Base-by-base conservation (phyloP, 495 filamentous ascomycete genomes). In the Penicillium odoratum region DNA sequence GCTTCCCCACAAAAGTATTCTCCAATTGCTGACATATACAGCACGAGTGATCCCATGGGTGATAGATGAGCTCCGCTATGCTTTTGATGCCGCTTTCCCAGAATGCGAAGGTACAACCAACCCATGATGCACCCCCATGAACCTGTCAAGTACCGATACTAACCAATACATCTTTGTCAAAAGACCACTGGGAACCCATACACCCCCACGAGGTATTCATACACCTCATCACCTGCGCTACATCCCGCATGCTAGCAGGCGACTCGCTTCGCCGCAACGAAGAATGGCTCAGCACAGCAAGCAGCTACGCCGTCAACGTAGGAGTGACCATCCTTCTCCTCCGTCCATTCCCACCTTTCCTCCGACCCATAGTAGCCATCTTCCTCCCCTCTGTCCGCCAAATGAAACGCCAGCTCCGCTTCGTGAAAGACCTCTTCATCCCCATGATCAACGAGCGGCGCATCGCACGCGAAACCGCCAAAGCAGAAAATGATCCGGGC, bases 181-280 rank as follows among this genome's bases (percentile, higher is more conserved):
- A 31, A 71, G 69, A 64, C 28, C 30, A 56, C 10, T 74, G 67
- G 67, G 46, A 55, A n/a, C 16, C 55, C 5, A 49, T 70, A 26
- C 59, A 68, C 15, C 50, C 71, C 11, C 66, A 69, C 29, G 49
- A 65, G 2, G 56, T 66, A 50, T 64, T 73, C 55, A 63, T 66
- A 5, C 56, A 73, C 11, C 77, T 87, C 7, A 78, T 88, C 15
- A 80, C 77, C 44, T 77, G 77, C 11, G 65, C 84, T 8, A 82
- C 83, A 0, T 82, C 83, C 16, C 72, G 84, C 21, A 63, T 85
- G n/a, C 81, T 87, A 45, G 75, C 84, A 53, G 85, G 84, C 28
- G 61, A 74, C 0, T 69, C 73, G 6, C 64, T 85, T 9, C 81
- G 79, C 56, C 75, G 78, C 10, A 74, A 80, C 11, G 75, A 82